Evolutionary conservation across 2,329 filamentous ascomycete genomes (phyloP).

Genomic region (Aspergillus ibericus): DNA sequence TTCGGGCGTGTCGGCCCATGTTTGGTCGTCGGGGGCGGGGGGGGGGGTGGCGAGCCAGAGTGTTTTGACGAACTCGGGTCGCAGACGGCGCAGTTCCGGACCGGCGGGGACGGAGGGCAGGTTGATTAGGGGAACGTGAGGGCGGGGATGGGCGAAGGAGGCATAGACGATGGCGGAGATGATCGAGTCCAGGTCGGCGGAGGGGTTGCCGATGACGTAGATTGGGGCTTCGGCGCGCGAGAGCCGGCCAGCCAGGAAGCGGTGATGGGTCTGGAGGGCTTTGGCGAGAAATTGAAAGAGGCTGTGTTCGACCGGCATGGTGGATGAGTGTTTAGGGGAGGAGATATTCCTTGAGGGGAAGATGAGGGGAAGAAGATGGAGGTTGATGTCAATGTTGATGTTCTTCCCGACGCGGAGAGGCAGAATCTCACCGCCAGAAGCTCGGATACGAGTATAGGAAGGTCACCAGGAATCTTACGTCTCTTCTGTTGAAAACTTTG

Average conservation of each 20-base stretch:
- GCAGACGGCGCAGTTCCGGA: conserved; percentile 52
- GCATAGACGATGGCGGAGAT: conserved; percentile 62
- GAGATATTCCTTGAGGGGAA: too few relatives aligned
- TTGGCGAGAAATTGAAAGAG: conserved; percentile 41
- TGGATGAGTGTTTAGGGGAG: neutral
- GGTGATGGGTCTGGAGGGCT: conserved; percentile 31
- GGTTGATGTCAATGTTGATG: neutral
- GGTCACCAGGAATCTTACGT: too few relatives aligned
- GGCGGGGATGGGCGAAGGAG: conserved; percentile 51
- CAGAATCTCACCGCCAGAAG: conserved; percentile 8
- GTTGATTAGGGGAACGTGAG: conserved; percentile 60
- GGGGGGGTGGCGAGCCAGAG: conserved; percentile 50
- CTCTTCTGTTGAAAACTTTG: too few relatives aligned
- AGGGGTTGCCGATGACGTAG: conserved; percentile 47
- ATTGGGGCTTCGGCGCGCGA: conserved; percentile 28
- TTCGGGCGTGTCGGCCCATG: conserved; percentile 25
- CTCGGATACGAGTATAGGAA: too few relatives aligned
- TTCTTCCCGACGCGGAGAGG: neutral
- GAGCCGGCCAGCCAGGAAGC: conserved; percentile 25
- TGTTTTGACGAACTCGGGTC: conserved; percentile 60
- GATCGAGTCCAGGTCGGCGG: conserved; percentile 63
- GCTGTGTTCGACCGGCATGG: conserved; percentile 10
- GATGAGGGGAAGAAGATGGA: neutral
- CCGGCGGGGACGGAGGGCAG: conserved; percentile 49
- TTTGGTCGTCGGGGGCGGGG: conserved; percentile 17